A percentile compares a stretch with the other conserved stretches of the same genome.
Conservation (phyloP, 1,139 yeast genomes). For the Yamadazyma jaroonii region DNA sequence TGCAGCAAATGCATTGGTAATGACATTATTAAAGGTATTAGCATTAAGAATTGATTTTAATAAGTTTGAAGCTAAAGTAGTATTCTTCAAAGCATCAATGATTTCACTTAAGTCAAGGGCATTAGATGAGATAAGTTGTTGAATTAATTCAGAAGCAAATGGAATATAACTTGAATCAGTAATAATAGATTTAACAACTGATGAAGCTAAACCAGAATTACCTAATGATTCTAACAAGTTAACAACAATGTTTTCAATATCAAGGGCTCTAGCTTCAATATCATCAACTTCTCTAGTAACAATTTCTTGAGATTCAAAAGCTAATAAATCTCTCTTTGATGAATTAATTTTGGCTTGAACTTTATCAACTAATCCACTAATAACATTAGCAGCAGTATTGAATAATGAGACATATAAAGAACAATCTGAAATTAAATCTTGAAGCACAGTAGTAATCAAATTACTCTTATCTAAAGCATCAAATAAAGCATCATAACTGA, state of each 20-base stretch:
- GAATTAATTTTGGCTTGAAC: slow-evolving; percentile 24
- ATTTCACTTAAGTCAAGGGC: slow-evolving; percentile 29
- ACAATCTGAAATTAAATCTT: slow-evolving; percentile 43
- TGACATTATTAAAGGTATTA: slow-evolving; percentile 35
- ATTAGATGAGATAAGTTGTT: slow-evolving; percentile 26
- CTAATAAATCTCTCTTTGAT: slow-evolving; percentile 16
- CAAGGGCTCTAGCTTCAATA: slow-evolving; percentile 16
- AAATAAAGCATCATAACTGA: slow-evolving; percentile 34
- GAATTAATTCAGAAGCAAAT: slow-evolving; percentile 35
- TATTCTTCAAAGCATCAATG: slow-evolving; percentile 32
- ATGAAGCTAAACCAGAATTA: slow-evolving; percentile 41
- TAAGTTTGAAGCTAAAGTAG: slow-evolving; percentile 37
- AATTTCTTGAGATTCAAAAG: slow-evolving; percentile 1
- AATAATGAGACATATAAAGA: slow-evolving; percentile 36
- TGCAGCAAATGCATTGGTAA: slow-evolving; percentile 42
- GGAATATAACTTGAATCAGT: slow-evolving; percentile 39
- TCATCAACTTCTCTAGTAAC: slow-evolving; percentile 3
- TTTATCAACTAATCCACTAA: slow-evolving; percentile 26
- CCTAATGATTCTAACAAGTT: slow-evolving; percentile 42
- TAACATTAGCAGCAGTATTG: slow-evolving; percentile 29
- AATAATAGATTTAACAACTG: slow-evolving; percentile 39
- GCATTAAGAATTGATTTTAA: slow-evolving; percentile 34
- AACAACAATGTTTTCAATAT: slow-evolving; percentile 28
- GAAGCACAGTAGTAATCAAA: slow-evolving; percentile 33
- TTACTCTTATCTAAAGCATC: slow-evolving; percentile 39